phyloP scores from a whole-genome alignment of 2,329 filamentous ascomycete genomes.

The Herpotrichia juniperi region DNA sequence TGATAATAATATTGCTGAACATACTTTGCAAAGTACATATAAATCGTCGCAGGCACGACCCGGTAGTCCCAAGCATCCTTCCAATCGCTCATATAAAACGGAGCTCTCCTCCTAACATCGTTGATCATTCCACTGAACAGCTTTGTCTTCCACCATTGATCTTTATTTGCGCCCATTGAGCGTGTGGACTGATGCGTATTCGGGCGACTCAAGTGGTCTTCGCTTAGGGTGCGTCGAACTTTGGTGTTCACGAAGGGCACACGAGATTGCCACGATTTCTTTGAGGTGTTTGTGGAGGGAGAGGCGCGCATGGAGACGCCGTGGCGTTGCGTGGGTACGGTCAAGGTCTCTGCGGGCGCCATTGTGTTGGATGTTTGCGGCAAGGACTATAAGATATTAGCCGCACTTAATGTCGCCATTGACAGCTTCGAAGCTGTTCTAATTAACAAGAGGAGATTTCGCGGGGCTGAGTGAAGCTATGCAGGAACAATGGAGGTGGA shows the following conservation, averaged over 20 bases:
- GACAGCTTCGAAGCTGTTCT: neutral
- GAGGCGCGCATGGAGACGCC: slow-evolving; percentile 22
- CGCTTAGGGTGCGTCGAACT: slow-evolving; percentile 5
- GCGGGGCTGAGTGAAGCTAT: neutral
- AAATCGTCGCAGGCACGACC: slow-evolving; percentile 82
- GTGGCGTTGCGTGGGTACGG: slow-evolving; percentile 23
- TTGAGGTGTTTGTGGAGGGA: slow-evolving; percentile 20
- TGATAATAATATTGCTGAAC: slow-evolving; percentile 27
- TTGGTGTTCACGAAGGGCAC: slow-evolving; percentile 20
- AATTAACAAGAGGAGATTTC: too few relatives aligned
- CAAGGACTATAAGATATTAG: neutral
- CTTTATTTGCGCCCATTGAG: slow-evolving; percentile 22
- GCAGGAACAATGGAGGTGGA: neutral
- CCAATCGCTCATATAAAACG: slow-evolving; percentile 85
- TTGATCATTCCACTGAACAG: slow-evolving; percentile 81
- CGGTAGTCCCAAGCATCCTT: slow-evolving; percentile 88
- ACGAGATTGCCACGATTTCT: slow-evolving; percentile 26
- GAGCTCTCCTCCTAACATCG: slow-evolving; percentile 74
- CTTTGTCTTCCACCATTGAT: slow-evolving; percentile 74
- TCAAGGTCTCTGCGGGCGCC: slow-evolving; percentile 26
- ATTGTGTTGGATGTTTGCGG: slow-evolving; percentile 9
- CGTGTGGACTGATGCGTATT: slow-evolving; percentile 20
- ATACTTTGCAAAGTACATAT: slow-evolving; percentile 96
- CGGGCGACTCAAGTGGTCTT: slow-evolving; percentile 19
- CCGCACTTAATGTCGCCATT: neutral